A percentile compares a stretch with the other conserved stretches of the same genome.
phyloP scores from a whole-genome alignment of 108 stramenopile genomes.

The Schizochytrium sp. region DNA sequence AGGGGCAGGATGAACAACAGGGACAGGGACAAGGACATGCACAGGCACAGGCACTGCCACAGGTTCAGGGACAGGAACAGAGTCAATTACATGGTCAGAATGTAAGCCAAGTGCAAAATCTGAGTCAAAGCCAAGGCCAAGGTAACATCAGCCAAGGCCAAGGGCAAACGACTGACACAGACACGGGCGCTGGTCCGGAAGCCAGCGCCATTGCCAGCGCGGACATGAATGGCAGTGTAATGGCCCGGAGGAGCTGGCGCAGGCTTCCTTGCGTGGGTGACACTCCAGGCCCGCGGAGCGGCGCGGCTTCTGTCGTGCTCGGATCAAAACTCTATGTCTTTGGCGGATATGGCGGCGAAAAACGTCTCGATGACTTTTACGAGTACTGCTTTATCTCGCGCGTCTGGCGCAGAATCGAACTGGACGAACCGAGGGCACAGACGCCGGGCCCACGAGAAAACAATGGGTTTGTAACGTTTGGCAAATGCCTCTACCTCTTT shows the following conservation, averaged over 20 bases:
- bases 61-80: too few species aligned
- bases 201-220: background rate
- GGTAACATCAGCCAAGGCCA: too few species aligned
- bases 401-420: background rate
- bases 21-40: too few species aligned
- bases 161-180: background rate
- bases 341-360: constrained; percentile 37
- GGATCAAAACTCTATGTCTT: constrained; percentile 38
- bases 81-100: too few species aligned
- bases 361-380: constrained; percentile 39
- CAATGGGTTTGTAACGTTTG: background rate
- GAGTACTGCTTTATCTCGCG: constrained; percentile 21
- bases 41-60: too few species aligned
- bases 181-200: background rate
- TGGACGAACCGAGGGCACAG: background rate
- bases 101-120: too few species aligned
- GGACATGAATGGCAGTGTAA: background rate
- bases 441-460: background rate
- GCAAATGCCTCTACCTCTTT: constrained; percentile 63
- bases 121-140: too few species aligned
- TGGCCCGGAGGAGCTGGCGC: background rate
- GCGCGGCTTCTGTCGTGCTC: constrained; percentile 36
- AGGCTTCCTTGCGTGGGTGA: background rate
- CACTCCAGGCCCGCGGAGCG: constrained; percentile 33
- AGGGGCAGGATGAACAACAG: too few species aligned